A percentile compares a stretch with the other conserved stretches of the same genome.
Conservation (phyloP, 73 alveolate genomes). For the Uronychia binucleata region DNA sequence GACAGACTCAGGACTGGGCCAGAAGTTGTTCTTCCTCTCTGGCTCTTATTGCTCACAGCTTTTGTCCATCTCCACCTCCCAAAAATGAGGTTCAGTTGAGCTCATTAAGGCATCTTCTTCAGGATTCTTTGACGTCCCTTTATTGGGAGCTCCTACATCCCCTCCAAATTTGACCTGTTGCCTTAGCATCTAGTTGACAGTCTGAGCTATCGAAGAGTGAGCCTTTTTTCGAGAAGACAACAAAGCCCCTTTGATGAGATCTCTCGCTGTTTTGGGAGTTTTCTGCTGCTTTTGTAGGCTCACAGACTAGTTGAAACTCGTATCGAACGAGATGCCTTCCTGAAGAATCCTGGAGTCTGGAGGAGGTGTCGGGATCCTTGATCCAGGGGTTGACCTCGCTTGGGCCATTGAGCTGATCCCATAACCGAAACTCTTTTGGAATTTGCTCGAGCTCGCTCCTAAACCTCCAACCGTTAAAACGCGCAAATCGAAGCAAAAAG, state of each 20-base stretch:
- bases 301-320: background rate
- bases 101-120: background rate
- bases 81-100: background rate
- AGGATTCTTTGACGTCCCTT: background rate
- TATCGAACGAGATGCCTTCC: no score
- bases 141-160: background rate
- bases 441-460: no score
- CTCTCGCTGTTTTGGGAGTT: background rate
- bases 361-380: no score
- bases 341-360: no score
- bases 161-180: background rate
- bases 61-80: background rate
- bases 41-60: background rate
- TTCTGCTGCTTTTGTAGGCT: background rate
- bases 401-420: no score
- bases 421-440: no score
- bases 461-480: no score
- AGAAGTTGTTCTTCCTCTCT: background rate
- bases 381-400: no score
- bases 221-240: background rate
- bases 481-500: no score
- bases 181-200: background rate
- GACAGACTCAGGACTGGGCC: background rate
- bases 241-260: background rate
- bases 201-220: background rate